Base-by-base conservation (phyloP, 1,284 basidiomycete genomes). In the Afroboletus lepidellus region DNA sequence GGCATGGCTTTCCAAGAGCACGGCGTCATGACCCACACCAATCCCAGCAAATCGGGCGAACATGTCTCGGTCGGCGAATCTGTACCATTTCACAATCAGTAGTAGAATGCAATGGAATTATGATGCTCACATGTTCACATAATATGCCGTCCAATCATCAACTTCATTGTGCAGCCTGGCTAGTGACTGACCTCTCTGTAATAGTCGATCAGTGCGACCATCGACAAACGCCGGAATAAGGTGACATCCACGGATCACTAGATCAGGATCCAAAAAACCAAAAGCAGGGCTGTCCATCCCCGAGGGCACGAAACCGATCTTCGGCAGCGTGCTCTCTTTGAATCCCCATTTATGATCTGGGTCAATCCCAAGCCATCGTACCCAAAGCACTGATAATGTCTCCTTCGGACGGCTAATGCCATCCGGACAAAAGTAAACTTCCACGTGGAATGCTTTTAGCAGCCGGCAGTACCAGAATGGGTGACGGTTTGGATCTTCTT, bases 391-490 rank as follows among this genome's bases (percentile, higher is more conserved):
- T 12, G 55, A 41, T 6, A 42, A 6, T 16, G 25, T 44, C 34
- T 46, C 5, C 30, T 42, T 43, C 3, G 18, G n/a, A 21, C 8
- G 1, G 3, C 42, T 39, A 7, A 46, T 8, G 7, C 34, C 38
- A 9, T 11, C 41, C 0, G 16, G 32, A 41, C 41, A 43, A 8
- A 25, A 44, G 2, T 8, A 11, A 1, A 54, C 39, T 2, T 48
- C 5, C 0, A 49, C 9, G 12, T 38, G 21, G 16, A 57, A 56
- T 6, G 21, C 54, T 2, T 36, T 34, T 24, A 57, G 8, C 3
- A 56, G 2, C 3, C 46, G 49, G 3, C 27, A 27, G 16, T 63
- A 66, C 58, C 59, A 60, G 43, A 25, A 41, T 2, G 24, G 39
- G 9, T 41, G 39, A 9, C 24, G 15, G 7, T 27, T 9, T 2